A percentile compares a stretch with the other conserved stretches of the same genome.
phyloP scores from a whole-genome alignment of 2,329 filamentous ascomycete genomes.

The Dactylellina haptotyla region DNA sequence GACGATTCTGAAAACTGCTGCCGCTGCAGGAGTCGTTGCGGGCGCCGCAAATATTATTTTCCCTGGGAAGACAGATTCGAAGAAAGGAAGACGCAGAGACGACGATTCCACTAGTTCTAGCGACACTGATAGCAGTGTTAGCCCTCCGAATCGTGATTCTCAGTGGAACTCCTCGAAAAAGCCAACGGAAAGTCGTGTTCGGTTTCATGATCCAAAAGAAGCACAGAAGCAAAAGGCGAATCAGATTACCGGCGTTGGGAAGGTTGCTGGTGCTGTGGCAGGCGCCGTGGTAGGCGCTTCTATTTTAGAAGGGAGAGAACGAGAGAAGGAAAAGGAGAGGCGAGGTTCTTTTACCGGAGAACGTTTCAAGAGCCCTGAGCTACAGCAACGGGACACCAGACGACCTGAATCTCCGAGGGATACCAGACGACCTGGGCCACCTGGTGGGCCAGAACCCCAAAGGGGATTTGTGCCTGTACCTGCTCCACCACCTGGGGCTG shows the following conservation, averaged over 20 bases:
- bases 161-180: constrained; percentile 11
- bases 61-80: constrained; percentile 25
- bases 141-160: constrained; percentile 14
- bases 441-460: constrained; percentile 38
- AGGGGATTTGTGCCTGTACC: constrained; percentile 38
- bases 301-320: constrained; percentile 28
- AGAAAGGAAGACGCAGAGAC: constrained; percentile 1
- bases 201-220: constrained; percentile 42
- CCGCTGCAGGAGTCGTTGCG: constrained; percentile 3
- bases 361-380: constrained; percentile 38
- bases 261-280: constrained; percentile 14
- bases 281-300: constrained; percentile 14
- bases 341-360: background rate
- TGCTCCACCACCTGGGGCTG: constrained; percentile 10
- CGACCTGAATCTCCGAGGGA: constrained; percentile 17
- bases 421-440: constrained; percentile 21
- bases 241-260: constrained; percentile 12
- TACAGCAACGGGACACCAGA: constrained; percentile 13
- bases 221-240: constrained; percentile 23
- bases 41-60: constrained; percentile 30
- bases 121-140: constrained; percentile 45
- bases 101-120: constrained; percentile 35
- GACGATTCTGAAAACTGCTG: constrained; percentile 25
- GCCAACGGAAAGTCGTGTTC: constrained; percentile 14
- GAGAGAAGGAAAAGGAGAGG: constrained; percentile 29